Evolutionary conservation across 2,329 filamentous ascomycete species (phyloP).

Genomic region (Aspergillus fumigatus): DNA sequence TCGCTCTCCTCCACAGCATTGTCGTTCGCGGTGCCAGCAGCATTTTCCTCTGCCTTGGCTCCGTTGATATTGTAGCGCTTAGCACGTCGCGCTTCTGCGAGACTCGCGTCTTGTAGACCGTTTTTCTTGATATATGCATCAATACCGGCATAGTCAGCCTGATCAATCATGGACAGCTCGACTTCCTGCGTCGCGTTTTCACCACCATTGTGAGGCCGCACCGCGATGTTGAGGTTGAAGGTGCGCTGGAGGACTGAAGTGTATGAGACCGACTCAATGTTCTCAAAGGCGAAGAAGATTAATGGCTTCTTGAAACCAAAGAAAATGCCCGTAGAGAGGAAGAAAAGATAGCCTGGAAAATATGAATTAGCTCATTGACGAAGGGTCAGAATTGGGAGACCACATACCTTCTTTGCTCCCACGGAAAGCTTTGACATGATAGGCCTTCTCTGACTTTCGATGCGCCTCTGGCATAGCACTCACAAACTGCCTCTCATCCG

Average conservation of each 20-base stretch:
- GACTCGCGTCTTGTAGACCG: constrained; percentile 58
- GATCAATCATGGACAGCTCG: constrained; percentile 63
- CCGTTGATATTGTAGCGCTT: constrained; percentile 54
- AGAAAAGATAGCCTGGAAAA: constrained; percentile 56
- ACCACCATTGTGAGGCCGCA: constrained; percentile 27
- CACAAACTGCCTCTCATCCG: constrained; percentile 54
- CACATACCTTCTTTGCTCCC: constrained; percentile 60
- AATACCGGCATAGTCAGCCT: constrained; percentile 58
- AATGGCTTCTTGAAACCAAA: constrained; percentile 65
- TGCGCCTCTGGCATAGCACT: constrained; percentile 58
- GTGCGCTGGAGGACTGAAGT: constrained; percentile 61
- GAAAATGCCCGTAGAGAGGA: constrained; percentile 57
- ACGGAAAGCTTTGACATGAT: constrained; percentile 59
- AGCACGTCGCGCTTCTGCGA: constrained; percentile 56
- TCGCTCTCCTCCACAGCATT: constrained; percentile 53
- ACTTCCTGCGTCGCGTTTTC: constrained; percentile 50
- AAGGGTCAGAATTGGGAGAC: neutral
- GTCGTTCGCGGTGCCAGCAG: constrained; percentile 17
- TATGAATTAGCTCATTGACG: neutral
- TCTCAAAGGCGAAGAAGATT: constrained; percentile 57
- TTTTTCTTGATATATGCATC: constrained; percentile 60
- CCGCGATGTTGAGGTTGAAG: constrained; percentile 59
- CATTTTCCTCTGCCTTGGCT: constrained; percentile 26
- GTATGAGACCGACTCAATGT: constrained; percentile 58
- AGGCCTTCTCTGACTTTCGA: constrained; percentile 59